Conservation (phyloP, 441 rosid species). For the Raphanus hybrid region DNA sequence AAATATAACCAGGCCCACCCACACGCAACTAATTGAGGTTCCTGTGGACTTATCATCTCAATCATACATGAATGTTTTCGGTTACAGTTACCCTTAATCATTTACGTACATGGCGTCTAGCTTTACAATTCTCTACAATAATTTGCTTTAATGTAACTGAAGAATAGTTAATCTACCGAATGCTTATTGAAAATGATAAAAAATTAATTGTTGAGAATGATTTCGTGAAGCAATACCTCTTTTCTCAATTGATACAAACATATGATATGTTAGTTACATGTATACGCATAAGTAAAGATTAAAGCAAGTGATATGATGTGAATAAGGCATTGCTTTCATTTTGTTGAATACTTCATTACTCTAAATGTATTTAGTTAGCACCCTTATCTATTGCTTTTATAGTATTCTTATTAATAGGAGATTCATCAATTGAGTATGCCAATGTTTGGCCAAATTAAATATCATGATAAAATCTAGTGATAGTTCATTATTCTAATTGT, state of each 20-base stretch:
- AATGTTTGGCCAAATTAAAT: no score
- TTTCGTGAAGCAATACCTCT: slow-evolving; percentile 38
- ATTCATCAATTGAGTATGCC: neutral
- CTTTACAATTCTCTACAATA: neutral
- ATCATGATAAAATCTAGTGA: no score
- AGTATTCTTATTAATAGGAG: neutral
- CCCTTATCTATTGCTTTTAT: slow-evolving; percentile 9
- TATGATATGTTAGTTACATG: slow-evolving; percentile 8
- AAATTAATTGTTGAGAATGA: neutral
- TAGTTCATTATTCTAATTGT: neutral
- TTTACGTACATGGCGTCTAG: neutral
- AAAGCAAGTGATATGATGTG: slow-evolving; percentile 5
- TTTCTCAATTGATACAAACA: slow-evolving; percentile 15
- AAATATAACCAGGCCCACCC: slow-evolving; percentile 29
- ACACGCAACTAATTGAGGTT: slow-evolving; percentile 11
- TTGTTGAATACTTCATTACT: neutral
- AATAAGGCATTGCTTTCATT: slow-evolving; percentile 16
- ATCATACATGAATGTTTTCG: slow-evolving; percentile 12
- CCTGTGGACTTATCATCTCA: slow-evolving; percentile 21
- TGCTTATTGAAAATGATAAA: neutral
- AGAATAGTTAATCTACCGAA: slow-evolving; percentile 5
- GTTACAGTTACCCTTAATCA: slow-evolving; percentile 11
- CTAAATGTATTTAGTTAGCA: neutral
- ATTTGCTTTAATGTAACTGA: neutral
- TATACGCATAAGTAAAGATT: slow-evolving; percentile 7